phyloP scores from a whole-genome alignment of 257 asterid genomes.

The Paulownia fortunei region DNA sequence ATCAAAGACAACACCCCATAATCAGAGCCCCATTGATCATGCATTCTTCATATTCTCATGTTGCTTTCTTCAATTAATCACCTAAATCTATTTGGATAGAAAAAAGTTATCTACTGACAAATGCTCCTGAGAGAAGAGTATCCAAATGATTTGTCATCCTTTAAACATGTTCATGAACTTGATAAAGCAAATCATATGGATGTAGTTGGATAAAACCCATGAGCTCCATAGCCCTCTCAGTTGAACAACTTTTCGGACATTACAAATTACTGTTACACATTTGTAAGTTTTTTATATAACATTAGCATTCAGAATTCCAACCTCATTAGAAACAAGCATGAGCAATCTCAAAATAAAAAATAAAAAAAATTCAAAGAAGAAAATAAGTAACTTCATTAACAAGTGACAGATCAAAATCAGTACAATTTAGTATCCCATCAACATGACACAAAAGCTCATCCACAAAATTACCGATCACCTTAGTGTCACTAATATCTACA shows the following conservation, averaged over 20 bases:
- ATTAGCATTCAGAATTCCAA: constrained; percentile 21
- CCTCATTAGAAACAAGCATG: neutral
- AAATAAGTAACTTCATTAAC: constrained; percentile 41
- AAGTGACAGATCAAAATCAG: constrained; percentile 30
- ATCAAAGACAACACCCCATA: neutral
- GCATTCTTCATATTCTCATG: constrained; percentile 11
- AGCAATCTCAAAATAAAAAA: neutral
- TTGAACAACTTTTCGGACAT: neutral
- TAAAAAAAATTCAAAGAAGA: constrained; percentile 23
- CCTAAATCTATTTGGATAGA: neutral
- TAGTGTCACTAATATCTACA: constrained; percentile 35
- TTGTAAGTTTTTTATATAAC: neutral
- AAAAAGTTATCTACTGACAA: constrained; percentile 4
- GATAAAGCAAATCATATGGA: neutral
- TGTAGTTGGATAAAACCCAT: neutral
- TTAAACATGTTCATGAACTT: neutral
- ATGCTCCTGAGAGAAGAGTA: constrained; percentile 10
- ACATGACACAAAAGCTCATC: constrained; percentile 31
- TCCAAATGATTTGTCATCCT: neutral
- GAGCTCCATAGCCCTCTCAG: constrained; percentile 14
- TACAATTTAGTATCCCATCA: constrained; percentile 50
- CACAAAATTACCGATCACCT: constrained; percentile 36
- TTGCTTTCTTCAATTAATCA: constrained; percentile 1
- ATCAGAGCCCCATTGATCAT: neutral
- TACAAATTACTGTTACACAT: neutral